Evolutionary conservation across 768 basidiomycete genomes (phyloP).

Genomic region (Naganishia randhawae): DNA sequence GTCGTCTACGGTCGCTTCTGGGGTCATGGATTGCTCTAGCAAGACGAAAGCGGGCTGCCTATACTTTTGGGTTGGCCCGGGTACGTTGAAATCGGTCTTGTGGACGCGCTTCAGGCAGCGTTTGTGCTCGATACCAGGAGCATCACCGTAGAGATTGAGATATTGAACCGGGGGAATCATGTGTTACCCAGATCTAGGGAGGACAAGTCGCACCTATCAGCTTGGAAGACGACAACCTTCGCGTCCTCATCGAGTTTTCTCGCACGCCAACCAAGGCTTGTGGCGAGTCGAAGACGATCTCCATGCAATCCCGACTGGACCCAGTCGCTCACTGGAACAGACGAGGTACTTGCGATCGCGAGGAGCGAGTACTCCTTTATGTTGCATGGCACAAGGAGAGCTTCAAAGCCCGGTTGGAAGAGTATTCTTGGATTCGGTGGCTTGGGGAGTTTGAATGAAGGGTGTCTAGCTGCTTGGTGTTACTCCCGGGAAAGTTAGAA

Average conservation of each 20-base stretch:
- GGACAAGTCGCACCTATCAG: background rate
- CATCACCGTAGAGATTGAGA: background rate
- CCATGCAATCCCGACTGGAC: slow-evolving; percentile 3
- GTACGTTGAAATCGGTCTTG: slow-evolving; percentile 11
- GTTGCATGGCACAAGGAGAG: too few species aligned
- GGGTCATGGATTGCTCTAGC: slow-evolving; percentile 10
- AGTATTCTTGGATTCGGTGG: too few species aligned
- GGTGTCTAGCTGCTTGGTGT: too few species aligned
- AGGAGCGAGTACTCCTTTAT: too few species aligned
- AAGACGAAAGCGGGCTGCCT: background rate
- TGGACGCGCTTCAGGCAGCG: background rate
- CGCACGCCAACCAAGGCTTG: background rate
- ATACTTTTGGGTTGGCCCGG: slow-evolving; percentile 22
- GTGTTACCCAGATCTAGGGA: slow-evolving; percentile 17
- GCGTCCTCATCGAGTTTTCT: slow-evolving; percentile 17
- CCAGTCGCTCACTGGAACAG: slow-evolving; percentile 17
- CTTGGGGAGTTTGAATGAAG: too few species aligned
- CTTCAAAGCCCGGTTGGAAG: too few species aligned
- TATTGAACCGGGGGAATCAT: background rate
- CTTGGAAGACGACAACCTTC: background rate
- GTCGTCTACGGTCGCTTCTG: slow-evolving; percentile 21
- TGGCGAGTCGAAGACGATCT: background rate
- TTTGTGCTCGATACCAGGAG: background rate
- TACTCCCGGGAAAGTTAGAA: too few species aligned
- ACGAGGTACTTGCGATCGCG: too few species aligned